These are phyloP conservation scores for Cerioporus squamosus DNA, from an alignment of 1,284 basidiomycete species.

Conservation along the genomic window DNA sequence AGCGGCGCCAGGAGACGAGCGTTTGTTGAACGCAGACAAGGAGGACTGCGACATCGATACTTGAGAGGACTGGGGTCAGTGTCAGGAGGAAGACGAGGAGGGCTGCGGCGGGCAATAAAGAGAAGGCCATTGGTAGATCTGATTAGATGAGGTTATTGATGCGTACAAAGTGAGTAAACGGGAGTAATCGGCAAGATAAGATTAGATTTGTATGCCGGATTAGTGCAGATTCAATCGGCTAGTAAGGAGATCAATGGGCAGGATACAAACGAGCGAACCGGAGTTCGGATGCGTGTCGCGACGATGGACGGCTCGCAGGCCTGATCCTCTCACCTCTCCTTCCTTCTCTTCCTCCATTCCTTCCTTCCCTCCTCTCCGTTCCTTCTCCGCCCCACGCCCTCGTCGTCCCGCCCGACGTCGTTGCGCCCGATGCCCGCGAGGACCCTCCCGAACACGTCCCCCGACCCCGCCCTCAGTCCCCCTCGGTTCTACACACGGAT, in stretches of 20 bases:
- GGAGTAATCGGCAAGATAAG: constrained; percentile 4
- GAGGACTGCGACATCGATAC: not conserved
- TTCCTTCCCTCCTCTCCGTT: constrained; percentile 14
- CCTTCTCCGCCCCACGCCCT: constrained; percentile 11
- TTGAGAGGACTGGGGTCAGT: too few relatives aligned
- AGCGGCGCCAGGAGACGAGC: not conserved
- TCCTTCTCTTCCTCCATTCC: constrained; percentile 10
- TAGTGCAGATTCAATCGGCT: constrained; percentile 15
- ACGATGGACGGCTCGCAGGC: constrained; percentile 2
- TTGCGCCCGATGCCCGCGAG: constrained; percentile 17
- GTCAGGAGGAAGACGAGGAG: not conserved
- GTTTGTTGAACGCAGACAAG: too few relatives aligned
- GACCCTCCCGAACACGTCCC: constrained; percentile 10
- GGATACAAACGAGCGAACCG: constrained; percentile 7
- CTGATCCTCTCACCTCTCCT: constrained; percentile 14
- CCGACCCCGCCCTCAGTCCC: constrained; percentile 17
- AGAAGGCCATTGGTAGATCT: constrained; percentile 9
- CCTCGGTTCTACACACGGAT: constrained; percentile 19
- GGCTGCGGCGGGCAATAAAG: constrained; percentile 10
- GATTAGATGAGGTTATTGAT: constrained; percentile 7
- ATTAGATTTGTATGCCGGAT: constrained; percentile 1
- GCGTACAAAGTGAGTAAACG: constrained; percentile 5
- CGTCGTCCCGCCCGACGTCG: not conserved
- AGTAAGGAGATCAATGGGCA: constrained; percentile 2
- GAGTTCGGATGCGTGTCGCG: constrained; percentile 13